phyloP scores from a whole-genome alignment of 257 asterid species.

The Knoxia roxburghii region DNA sequence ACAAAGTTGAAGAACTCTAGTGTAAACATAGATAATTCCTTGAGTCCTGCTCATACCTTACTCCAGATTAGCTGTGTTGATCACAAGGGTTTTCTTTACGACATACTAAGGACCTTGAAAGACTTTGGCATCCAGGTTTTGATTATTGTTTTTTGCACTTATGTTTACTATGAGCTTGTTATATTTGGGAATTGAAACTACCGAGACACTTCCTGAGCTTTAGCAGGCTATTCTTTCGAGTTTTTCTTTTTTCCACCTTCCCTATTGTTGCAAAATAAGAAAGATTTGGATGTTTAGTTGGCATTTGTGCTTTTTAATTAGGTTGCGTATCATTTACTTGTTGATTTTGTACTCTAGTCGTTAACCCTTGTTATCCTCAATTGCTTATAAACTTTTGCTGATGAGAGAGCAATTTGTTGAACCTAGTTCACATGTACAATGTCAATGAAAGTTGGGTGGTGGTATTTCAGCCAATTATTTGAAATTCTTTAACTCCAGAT shows the following conservation, averaged over 20 bases:
- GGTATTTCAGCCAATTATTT: neutral
- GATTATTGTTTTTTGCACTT: neutral
- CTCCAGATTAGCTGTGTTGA: slow-evolving; percentile 74
- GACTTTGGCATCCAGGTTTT: slow-evolving; percentile 65
- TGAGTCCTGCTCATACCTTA: slow-evolving; percentile 82
- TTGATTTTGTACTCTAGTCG: neutral
- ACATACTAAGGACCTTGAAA: slow-evolving; percentile 67
- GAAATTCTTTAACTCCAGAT: neutral
- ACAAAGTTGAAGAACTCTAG: slow-evolving; percentile 50
- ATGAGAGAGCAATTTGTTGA: neutral
- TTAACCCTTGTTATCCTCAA: neutral
- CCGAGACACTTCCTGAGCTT: neutral
- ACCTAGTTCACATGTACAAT: neutral
- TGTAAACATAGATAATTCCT: slow-evolving; percentile 60
- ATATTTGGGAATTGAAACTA: neutral
- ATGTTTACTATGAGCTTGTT: neutral
- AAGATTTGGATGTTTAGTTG: neutral
- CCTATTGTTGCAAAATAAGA: neutral
- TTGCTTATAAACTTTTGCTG: neutral
- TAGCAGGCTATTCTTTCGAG: neutral
- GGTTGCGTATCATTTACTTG: neutral
- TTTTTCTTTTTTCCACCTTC: neutral
- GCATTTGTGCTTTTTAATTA: neutral
- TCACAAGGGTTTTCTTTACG: slow-evolving; percentile 85
- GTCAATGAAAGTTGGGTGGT: no score